Conservation (phyloP, 2,329 filamentous ascomycete genomes). For the Macroventuria anomochaeta region DNA sequence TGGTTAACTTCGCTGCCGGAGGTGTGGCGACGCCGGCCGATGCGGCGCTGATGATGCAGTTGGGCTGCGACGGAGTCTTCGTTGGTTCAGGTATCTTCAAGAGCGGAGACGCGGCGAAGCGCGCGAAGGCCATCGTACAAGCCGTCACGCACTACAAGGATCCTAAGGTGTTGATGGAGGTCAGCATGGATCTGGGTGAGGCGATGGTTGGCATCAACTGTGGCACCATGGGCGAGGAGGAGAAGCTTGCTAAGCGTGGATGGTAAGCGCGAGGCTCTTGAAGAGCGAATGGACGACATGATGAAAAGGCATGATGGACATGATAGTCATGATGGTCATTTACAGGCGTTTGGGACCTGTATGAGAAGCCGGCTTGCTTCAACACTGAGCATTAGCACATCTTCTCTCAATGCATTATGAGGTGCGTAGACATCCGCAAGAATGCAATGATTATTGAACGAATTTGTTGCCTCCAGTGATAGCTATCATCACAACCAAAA, state of each 20-base stretch:
- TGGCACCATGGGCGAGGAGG: conserved; percentile 73
- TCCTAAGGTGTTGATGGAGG: conserved; percentile 82
- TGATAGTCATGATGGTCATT: conserved; percentile 10
- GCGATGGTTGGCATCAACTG: conserved; percentile 98
- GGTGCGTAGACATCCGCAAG: neutral
- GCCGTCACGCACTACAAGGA: conserved; percentile 92
- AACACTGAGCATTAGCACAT: conserved; percentile 8
- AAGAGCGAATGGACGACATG: no score
- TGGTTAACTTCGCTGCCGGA: conserved; percentile 98
- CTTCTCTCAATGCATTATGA: conserved; percentile 4
- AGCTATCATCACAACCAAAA: no score
- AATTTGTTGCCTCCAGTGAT: no score
- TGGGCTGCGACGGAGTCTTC: conserved; percentile 97
- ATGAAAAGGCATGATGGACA: neutral
- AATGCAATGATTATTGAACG: no score
- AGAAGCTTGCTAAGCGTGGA: conserved; percentile 84
- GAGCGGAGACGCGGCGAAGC: conserved; percentile 85
- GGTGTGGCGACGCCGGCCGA: conserved; percentile 99
- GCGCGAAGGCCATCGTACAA: conserved; percentile 92
- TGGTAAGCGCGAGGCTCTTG: no score
- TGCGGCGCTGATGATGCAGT: conserved; percentile 98
- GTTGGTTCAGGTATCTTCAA: conserved; percentile 98
- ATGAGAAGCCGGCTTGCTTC: conserved; percentile 14
- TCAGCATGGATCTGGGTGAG: conserved; percentile 89
- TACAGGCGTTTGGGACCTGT: conserved; percentile 9